Conservation (phyloP, 1,139 yeast species). For the Torulaspora globosa region DNA sequence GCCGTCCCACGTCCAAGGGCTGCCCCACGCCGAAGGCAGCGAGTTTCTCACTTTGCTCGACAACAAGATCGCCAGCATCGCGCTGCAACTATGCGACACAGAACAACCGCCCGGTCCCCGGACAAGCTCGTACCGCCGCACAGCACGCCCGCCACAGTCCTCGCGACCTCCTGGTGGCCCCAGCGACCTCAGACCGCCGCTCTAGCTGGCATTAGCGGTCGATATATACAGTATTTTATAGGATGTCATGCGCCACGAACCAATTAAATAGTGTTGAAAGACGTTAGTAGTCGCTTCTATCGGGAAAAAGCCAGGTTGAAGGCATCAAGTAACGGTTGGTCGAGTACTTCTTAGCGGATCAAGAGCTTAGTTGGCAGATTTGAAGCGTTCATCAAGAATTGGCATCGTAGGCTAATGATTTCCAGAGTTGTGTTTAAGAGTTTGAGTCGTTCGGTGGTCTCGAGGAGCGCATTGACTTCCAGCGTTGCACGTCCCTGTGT, state of each 20-base stretch:
- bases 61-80: conserved; percentile 8
- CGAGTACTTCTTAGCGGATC: background rate
- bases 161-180: conserved; percentile 31
- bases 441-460: conserved; percentile 26
- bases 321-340: background rate
- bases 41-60: conserved; percentile 8
- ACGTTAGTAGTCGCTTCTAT: conserved; percentile 3
- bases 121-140: conserved; percentile 9
- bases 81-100: conserved; percentile 6
- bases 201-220: background rate
- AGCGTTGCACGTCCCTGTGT: conserved; percentile 4
- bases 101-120: background rate
- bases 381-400: background rate
- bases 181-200: background rate
- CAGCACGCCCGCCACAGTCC: conserved; percentile 35
- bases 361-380: background rate
- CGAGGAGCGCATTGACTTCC: conserved; percentile 7
- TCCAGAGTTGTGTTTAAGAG: conserved; percentile 34
- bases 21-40: conserved; percentile 8
- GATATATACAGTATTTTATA: background rate
- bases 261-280: conserved; percentile 7
- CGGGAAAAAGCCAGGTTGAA: background rate
- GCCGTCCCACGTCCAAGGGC: conserved; percentile 12
- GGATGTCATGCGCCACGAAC: conserved; percentile 13
- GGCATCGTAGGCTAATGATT: conserved; percentile 21